Evolutionary conservation across 2,329 filamentous ascomycete species (phyloP).

Genomic region (Fusarium longipes): DNA sequence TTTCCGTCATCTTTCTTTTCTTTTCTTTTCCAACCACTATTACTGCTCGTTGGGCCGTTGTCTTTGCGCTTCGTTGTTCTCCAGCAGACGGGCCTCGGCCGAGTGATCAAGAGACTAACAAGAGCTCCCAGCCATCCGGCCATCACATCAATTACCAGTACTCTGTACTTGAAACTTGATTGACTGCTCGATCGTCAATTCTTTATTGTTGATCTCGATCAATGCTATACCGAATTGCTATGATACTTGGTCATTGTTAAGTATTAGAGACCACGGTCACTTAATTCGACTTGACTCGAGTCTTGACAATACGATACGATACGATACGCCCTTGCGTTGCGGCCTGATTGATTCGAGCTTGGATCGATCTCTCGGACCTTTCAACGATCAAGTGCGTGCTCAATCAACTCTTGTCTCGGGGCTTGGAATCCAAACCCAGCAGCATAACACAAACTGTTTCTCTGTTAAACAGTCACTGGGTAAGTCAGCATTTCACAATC

Average conservation of each 20-base stretch:
- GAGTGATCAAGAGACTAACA: constrained; percentile 34
- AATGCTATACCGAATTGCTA: not conserved
- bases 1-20: constrained; percentile 14
- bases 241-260: constrained; percentile 7
- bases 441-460: constrained; percentile 2
- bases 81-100: constrained; percentile 27
- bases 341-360: constrained; percentile 36
- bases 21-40: constrained; percentile 13
- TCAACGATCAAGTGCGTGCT: constrained; percentile 2
- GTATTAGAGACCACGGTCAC: constrained; percentile 4
- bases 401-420: constrained; percentile 22
- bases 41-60: constrained; percentile 8
- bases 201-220: not conserved
- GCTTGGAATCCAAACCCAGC: constrained; percentile 20
- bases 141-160: not conserved
- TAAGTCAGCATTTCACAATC: constrained; percentile 23
- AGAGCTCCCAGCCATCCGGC: not conserved
- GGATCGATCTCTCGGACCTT: constrained; percentile 12
- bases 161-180: not conserved
- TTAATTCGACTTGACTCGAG: constrained; percentile 2
- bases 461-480: constrained; percentile 14
- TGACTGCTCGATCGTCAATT: constrained; percentile 9
- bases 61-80: constrained; percentile 17
- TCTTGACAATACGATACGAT: constrained; percentile 2
- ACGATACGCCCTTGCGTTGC: constrained; percentile 39